A percentile compares a stretch with the other conserved stretches of the same genome.
Evolutionary conservation across 495 filamentous ascomycete species (phyloP).

Genomic region (Xylaria scruposa): DNA sequence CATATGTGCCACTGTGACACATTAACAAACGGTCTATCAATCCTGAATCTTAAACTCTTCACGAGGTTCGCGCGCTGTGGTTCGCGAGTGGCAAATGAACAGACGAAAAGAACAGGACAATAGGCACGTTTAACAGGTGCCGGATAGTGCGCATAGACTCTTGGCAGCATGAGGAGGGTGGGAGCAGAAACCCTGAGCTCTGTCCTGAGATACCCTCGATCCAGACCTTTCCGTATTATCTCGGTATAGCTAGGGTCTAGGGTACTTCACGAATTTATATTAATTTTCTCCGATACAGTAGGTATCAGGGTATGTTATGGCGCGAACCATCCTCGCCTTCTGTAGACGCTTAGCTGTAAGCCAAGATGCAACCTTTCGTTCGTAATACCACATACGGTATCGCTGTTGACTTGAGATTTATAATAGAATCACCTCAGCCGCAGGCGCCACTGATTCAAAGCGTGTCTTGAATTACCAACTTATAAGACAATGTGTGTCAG

Average conservation of each 20-base stretch:
- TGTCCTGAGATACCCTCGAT: background rate
- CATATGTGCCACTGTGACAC: conserved; percentile 8
- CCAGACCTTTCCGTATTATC: conserved; percentile 1
- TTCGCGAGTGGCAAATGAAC: background rate
- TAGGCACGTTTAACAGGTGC: background rate
- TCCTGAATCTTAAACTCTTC: background rate
- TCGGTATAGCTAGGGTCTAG: conserved; percentile 4
- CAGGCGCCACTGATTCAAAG: background rate
- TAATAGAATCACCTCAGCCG: background rate
- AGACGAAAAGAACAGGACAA: background rate
- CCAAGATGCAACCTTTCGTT: conserved; percentile 6
- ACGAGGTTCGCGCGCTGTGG: background rate
- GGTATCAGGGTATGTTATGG: background rate
- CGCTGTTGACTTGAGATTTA: background rate
- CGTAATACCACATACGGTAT: background rate
- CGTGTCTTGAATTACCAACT: conserved; percentile 1
- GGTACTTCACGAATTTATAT: background rate
- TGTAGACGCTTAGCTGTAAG: background rate
- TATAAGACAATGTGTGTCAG: conserved; percentile 1
- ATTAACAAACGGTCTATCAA: background rate
- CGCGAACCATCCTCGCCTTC: background rate
- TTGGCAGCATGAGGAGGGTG: conserved; percentile 22
- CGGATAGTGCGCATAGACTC: background rate
- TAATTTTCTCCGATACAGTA: background rate
- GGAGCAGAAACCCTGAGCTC: background rate